Evolutionary conservation across 768 basidiomycete species (phyloP).

Genomic region (Suillus alpinus): DNA sequence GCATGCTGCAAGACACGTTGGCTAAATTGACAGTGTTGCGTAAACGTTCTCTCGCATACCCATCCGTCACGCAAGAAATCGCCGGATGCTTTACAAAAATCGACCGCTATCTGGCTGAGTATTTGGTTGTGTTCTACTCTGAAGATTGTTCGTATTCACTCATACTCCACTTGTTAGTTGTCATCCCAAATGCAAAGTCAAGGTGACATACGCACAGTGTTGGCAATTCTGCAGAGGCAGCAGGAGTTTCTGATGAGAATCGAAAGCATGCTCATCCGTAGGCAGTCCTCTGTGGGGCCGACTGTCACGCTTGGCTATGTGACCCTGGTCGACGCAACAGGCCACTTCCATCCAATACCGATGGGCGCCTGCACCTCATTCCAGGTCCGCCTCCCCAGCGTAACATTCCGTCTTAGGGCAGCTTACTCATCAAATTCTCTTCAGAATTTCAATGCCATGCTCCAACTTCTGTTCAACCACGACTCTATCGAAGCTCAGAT

Average conservation of each 20-base stretch:
- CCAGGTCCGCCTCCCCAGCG: slow-evolving; percentile 12
- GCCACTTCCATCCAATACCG: slow-evolving; percentile 17
- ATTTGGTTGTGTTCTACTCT: neutral
- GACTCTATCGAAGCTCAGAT: slow-evolving; percentile 18
- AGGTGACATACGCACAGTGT: no score
- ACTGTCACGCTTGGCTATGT: slow-evolving; percentile 16
- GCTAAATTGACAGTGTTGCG: neutral
- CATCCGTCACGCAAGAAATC: neutral
- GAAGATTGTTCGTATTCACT: no score
- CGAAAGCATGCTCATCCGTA: no score
- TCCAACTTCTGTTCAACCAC: slow-evolving; percentile 13
- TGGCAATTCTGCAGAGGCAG: no score
- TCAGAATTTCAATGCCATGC: slow-evolving; percentile 22
- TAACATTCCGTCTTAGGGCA: neutral
- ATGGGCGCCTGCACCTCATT: slow-evolving; percentile 24
- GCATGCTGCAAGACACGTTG: neutral
- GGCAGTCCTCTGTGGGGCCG: slow-evolving; percentile 10
- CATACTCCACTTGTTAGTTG: no score
- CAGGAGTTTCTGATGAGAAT: no score
- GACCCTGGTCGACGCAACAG: slow-evolving; percentile 25
- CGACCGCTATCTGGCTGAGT: neutral
- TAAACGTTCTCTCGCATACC: neutral
- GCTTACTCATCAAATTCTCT: neutral
- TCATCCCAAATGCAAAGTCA: no score
- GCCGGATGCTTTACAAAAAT: neutral